Percentiles rank a stretch among this genome's conserved stretches.
Evolutionary conservation across 2,329 filamentous ascomycete species (phyloP).

Genomic region (Epichloe gansuensis): DNA sequence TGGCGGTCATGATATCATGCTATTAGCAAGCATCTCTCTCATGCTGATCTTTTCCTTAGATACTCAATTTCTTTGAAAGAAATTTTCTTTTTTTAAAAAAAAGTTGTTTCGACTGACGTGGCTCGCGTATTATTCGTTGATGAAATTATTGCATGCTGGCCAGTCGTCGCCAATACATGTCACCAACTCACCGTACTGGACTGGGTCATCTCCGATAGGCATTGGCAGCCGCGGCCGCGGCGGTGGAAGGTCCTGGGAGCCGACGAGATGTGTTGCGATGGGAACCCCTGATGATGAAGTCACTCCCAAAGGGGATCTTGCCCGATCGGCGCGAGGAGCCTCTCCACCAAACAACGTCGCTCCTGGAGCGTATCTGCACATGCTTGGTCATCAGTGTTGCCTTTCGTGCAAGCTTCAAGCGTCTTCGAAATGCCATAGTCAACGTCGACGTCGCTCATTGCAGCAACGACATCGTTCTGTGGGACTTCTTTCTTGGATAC

Average conservation of each 20-base stretch:
- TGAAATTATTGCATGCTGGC: constrained; percentile 14
- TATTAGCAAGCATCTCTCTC: no score
- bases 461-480: constrained; percentile 11
- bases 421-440: constrained; percentile 30
- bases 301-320: constrained; percentile 8
- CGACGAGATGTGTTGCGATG: constrained; percentile 12
- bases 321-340: constrained; percentile 17
- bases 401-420: constrained; percentile 25
- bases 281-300: constrained; percentile 11
- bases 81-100: no score
- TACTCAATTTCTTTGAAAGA: no score
- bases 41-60: no score
- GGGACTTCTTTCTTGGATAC: constrained; percentile 18
- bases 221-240: constrained; percentile 13
- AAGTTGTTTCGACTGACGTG: no score
- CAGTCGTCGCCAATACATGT: constrained; percentile 27
- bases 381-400: constrained; percentile 25
- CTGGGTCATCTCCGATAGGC: constrained; percentile 18
- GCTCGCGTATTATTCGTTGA: no score
- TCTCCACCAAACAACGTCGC: constrained; percentile 23
- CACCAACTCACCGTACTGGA: constrained; percentile 24
- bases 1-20: not conserved
- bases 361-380: constrained; percentile 28
- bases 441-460: constrained; percentile 19
- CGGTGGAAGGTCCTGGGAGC: constrained; percentile 7